Base-by-base conservation (phyloP, 2,329 filamentous ascomycete species). In the Ceratocystis cubensis region DNA sequence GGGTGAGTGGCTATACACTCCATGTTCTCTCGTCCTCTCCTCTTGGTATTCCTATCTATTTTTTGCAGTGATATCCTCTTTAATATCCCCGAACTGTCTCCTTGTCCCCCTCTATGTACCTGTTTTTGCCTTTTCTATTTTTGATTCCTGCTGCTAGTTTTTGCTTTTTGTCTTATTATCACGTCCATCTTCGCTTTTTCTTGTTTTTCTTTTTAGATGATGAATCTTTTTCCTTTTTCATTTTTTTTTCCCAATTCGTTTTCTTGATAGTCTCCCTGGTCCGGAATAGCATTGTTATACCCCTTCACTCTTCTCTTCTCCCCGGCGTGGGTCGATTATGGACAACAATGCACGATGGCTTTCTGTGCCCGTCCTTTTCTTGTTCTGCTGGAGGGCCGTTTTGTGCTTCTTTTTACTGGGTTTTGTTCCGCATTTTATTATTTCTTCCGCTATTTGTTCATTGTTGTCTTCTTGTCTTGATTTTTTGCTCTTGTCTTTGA, bases 221-320 rank as follows among this genome's bases (percentile, higher is more conserved):
- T 64, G n/a, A 15, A 45, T n/a, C 10, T 65, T 66, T 61, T 45
- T 45, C 5, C 65, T 45, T 59, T 64, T 22, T 5, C 20, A 20
- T n/a, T 4, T 50, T 53, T 20, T 59, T 17, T 64, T 37, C 46
- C 28, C 13, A 7, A 6, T 61, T 61, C 15, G 45, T 53, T 53
- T 28, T 66, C 48, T 59, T 64, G 15, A 22, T 41, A 63, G 48
- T 63, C 46, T 53, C 33, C 53, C 28, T 30, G 33, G 28, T 46
- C 50, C 57, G 46, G 57, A 61, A 25, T 10, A 25, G 25, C 28
- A 46, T 67, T 48, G 28, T 25, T 57, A 41, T 41, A 62, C 53
- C 22, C 61, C 37, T 48, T 30, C 20, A 5, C 62, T 33, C 37
- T 64, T 28, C 59, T 63, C 25, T 20, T 66, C 56, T 41, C 50